Conservation (phyloP, 2,329 filamentous ascomycete genomes). For the Botryotinia globosa region DNA sequence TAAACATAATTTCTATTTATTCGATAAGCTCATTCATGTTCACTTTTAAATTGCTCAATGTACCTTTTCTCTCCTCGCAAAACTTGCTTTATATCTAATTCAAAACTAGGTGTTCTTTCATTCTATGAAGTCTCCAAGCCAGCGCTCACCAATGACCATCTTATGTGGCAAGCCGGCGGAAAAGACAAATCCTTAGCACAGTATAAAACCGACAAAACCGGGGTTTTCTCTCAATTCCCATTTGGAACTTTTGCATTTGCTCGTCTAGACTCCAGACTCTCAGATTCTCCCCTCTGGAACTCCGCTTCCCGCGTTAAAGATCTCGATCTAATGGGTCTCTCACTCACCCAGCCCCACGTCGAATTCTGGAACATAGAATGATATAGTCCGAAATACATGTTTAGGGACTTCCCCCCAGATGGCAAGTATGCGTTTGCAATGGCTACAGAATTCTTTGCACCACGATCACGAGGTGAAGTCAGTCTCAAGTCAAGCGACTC, state of each 20-base stretch:
- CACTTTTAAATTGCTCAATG: not conserved
- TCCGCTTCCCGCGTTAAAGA: not conserved
- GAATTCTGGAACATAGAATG: constrained; percentile 8
- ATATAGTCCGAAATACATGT: not conserved
- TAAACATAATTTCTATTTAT: not conserved
- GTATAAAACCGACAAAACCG: not conserved
- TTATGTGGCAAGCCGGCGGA: not conserved
- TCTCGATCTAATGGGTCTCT: not conserved
- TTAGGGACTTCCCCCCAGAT: not conserved
- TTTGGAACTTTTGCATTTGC: not conserved
- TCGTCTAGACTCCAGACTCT: not conserved
- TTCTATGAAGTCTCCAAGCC: not conserved
- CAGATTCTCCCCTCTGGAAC: not conserved
- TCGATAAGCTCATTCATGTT: not conserved
- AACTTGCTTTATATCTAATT: not conserved
- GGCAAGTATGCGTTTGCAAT: not conserved
- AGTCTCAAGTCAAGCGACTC: not conserved
- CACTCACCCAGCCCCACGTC: not conserved
- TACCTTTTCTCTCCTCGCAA: not conserved
- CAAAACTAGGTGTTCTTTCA: not conserved
- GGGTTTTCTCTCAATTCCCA: not conserved
- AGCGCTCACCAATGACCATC: not conserved
- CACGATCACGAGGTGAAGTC: not conserved
- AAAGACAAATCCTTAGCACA: not conserved
- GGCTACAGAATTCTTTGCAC: not conserved